A percentile compares a stretch with the other conserved stretches of the same genome.
These are phyloP conservation scores for Cutaneotrichosporon mucoides DNA, from an alignment of 1,284 basidiomycete genomes.

Conservation along the genomic window DNA sequence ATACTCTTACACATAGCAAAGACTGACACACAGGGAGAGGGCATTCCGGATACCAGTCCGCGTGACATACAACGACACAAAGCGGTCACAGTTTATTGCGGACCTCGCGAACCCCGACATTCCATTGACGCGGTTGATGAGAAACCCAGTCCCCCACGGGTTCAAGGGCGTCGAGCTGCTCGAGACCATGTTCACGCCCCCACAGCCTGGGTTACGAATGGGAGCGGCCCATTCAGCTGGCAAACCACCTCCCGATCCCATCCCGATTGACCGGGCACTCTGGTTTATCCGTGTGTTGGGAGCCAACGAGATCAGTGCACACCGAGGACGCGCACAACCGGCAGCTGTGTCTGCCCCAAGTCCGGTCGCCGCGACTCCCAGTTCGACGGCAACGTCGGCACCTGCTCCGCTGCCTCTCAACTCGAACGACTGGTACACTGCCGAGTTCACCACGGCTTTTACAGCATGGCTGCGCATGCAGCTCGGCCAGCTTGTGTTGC, in stretches of 20 bases:
- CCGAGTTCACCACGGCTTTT: constrained; percentile 83
- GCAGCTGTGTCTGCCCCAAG: constrained; percentile 29
- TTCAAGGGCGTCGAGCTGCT: constrained; percentile 87
- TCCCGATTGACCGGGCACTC: constrained; percentile 79
- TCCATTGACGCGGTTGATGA: constrained; percentile 75
- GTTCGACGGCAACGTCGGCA: constrained; percentile 43
- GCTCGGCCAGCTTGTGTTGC: constrained; percentile 74
- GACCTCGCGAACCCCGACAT: constrained; percentile 86
- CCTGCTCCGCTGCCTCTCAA: constrained; percentile 51
- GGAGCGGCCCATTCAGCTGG: constrained; percentile 4
- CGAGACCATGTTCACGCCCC: constrained; percentile 66
- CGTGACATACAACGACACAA: constrained; percentile 84
- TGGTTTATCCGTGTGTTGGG: constrained; percentile 95
- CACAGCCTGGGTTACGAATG: constrained; percentile 5
- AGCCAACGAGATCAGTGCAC: constrained; percentile 84
- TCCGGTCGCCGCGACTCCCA: constrained; percentile 36
- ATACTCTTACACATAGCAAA: neutral
- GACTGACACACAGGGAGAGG: constrained; percentile 55
- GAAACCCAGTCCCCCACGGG: constrained; percentile 86
- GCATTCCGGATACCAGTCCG: constrained; percentile 79
- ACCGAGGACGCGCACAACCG: constrained; percentile 50
- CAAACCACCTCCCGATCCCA: constrained; percentile 56
- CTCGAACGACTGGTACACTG: constrained; percentile 73
- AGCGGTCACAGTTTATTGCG: constrained; percentile 80
- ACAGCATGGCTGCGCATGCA: constrained; percentile 88